Base-by-base conservation (phyloP, 805 yeast genomes). In the Scheffersomyces spartinae region DNA sequence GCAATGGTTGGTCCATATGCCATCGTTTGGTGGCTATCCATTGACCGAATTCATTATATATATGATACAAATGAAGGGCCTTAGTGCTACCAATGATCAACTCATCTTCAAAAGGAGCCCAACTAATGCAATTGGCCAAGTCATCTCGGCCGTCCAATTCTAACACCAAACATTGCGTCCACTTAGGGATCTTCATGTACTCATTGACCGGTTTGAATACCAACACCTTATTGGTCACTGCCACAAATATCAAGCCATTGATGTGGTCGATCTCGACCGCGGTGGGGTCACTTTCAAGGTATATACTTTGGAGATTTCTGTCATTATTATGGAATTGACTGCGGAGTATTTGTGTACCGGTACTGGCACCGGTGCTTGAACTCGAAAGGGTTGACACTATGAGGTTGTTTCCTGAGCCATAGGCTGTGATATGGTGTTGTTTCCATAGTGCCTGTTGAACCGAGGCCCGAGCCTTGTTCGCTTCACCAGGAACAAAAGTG, bases 351-450 rank as follows among this genome's bases (percentile, higher is more conserved):
- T 8, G 49, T 33, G 13, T n/a, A n/a, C n/a, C n/a, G n/a, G n/a
- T n/a, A n/a, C n/a, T n/a, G n/a, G n/a, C n/a, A n/a, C n/a, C n/a
- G n/a, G n/a, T n/a, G n/a, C n/a, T n/a, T n/a, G n/a, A n/a, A n/a
- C n/a, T n/a, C n/a, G n/a, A n/a, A n/a, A 45, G 37, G 26, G 49
- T 36, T 25, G 36, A 39, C 9, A 60, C 64, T 17, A 88, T 79
- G 36, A 88, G 58, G 45, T 83, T 84, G 52, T 84, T 84, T 1
- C 95, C 96, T 1, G 95, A 82, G 30, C 85, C 80, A 46, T 88
- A 88, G 2, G 73, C 74, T 17, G 80, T 52, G 2, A 84, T 49
- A 26, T 71, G 67, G 31, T 70, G 71, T 7, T 61, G 60, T 28
- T 71, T 71, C 94, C 94, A 84, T 19, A 55, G 52, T 5, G 62